Evolutionary conservation across 1,284 basidiomycete species (phyloP).

Genomic region (Cryptococcus depauperatus): DNA sequence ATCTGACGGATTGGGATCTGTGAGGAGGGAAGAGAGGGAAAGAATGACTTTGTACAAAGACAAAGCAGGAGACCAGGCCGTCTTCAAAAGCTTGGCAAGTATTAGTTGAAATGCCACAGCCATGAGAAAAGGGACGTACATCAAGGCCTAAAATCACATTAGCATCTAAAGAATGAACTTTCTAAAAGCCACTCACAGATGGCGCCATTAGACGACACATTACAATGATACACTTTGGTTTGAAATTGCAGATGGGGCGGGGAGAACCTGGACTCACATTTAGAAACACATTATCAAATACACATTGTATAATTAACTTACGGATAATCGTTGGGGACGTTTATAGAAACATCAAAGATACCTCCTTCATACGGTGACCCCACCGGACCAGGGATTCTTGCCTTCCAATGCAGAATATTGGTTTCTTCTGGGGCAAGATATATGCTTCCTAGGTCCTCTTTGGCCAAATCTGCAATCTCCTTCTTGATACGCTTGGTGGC

Average conservation of each 20-base stretch:
- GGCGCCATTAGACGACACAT: conserved; percentile 59
- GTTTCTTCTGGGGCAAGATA: conserved; percentile 56
- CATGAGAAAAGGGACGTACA: conserved; percentile 19
- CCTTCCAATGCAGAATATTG: conserved; percentile 58
- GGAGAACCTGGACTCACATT: conserved; percentile 55
- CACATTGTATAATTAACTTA: conserved; percentile 45
- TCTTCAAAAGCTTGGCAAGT: conserved; percentile 64
- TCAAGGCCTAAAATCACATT: conserved; percentile 32
- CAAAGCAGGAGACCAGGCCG: conserved; percentile 81
- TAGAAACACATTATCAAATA: not conserved
- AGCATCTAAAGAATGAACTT: not conserved
- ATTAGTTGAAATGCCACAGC: not conserved
- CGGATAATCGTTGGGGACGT: conserved; percentile 72
- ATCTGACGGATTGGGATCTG: conserved; percentile 72
- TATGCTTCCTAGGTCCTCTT: conserved; percentile 72
- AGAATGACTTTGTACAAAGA: conserved; percentile 86
- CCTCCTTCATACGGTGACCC: conserved; percentile 85
- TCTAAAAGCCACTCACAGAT: conserved; percentile 39
- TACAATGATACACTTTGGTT: conserved; percentile 90
- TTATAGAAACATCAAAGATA: conserved; percentile 65
- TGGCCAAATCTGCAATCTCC: conserved; percentile 73
- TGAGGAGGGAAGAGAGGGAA: conserved; percentile 74
- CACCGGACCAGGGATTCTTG: conserved; percentile 68
- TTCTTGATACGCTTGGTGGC: conserved; percentile 79
- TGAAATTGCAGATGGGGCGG: conserved; percentile 69